These are phyloP conservation scores for Incumbomyces lentus DNA, from an alignment of 2,329 filamentous ascomycete genomes.

Conservation along the genomic window DNA sequence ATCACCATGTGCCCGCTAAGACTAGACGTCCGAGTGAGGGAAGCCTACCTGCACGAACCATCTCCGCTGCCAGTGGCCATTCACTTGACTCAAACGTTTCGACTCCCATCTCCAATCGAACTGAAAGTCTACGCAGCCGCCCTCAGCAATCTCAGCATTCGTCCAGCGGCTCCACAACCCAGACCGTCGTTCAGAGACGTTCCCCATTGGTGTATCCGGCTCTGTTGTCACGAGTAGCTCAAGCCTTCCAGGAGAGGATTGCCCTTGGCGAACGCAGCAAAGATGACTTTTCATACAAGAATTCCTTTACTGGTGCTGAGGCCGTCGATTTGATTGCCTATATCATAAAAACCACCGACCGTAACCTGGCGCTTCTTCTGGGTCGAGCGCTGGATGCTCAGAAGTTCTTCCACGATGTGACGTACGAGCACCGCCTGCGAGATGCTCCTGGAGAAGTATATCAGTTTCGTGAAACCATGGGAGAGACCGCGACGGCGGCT, in stretches of 20 bases:
- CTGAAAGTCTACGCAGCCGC: slow-evolving; percentile 46
- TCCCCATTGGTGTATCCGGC: slow-evolving; percentile 90
- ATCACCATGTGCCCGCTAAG: slow-evolving; percentile 20
- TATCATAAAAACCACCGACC: slow-evolving; percentile 93
- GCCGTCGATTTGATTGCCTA: slow-evolving; percentile 92
- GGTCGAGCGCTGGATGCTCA: slow-evolving; percentile 90
- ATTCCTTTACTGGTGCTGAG: slow-evolving; percentile 89
- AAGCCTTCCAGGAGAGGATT: slow-evolving; percentile 85
- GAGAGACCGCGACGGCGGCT: slow-evolving; percentile 66
- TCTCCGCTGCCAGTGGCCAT: slow-evolving; percentile 80
- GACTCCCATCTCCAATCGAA: slow-evolving; percentile 46
- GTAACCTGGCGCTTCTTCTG: slow-evolving; percentile 82
- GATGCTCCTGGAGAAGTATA: slow-evolving; percentile 94
- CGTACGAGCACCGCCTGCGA: slow-evolving; percentile 88
- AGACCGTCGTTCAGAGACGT: slow-evolving; percentile 53
- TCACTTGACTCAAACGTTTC: slow-evolving; percentile 33
- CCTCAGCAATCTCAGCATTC: slow-evolving; percentile 47
- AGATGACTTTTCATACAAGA: slow-evolving; percentile 94
- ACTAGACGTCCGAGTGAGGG: slow-evolving; percentile 35
- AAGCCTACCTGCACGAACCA: slow-evolving; percentile 49
- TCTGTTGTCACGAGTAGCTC: slow-evolving; percentile 80
- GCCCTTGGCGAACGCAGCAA: slow-evolving; percentile 80
- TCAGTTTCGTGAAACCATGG: slow-evolving; percentile 86
- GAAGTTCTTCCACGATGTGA: slow-evolving; percentile 98
- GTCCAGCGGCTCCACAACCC: slow-evolving; percentile 47